phyloP scores from a whole-genome alignment of 495 filamentous ascomycete genomes.

The Talaromyces wortmannii region DNA sequence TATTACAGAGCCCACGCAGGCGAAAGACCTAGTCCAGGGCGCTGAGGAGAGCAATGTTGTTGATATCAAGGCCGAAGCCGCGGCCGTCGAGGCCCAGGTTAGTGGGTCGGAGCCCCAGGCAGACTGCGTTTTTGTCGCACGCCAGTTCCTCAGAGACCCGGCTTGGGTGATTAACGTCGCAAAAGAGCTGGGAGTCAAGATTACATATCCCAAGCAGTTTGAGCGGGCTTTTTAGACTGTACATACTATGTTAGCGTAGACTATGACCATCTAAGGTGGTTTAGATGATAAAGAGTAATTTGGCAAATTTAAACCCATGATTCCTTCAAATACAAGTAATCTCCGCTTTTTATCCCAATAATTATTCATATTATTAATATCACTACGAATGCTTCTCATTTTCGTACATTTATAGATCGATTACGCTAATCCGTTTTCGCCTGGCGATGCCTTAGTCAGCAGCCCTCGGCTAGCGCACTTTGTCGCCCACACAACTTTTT shows the following conservation, averaged over 20 bases:
- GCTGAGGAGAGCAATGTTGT: constrained; percentile 13
- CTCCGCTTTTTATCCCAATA: no score
- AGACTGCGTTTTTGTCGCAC: constrained; percentile 56
- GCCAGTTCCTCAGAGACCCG: constrained; percentile 61
- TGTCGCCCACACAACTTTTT: neutral
- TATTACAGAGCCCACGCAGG: constrained; percentile 57
- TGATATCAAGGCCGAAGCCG: constrained; percentile 30
- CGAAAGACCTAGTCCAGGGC: constrained; percentile 50
- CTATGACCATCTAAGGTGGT: no score
- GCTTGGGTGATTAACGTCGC: constrained; percentile 59
- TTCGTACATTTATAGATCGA: no score
- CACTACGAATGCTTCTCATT: no score
- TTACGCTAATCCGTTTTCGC: neutral
- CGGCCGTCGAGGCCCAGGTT: constrained; percentile 27
- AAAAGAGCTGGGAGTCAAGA: constrained; percentile 49
- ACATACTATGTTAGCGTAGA: neutral
- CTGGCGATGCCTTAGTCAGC: neutral
- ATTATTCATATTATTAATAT: no score
- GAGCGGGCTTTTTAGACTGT: constrained; percentile 8
- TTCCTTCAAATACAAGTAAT: no score
- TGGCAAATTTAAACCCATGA: no score
- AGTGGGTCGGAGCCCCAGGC: constrained; percentile 37
- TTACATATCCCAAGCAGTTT: constrained; percentile 51
- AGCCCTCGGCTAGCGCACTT: neutral
- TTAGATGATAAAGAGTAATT: no score